Evolutionary conservation across 495 filamentous ascomycete species (phyloP).

Genomic region (Hyaloscypha variabilis): DNA sequence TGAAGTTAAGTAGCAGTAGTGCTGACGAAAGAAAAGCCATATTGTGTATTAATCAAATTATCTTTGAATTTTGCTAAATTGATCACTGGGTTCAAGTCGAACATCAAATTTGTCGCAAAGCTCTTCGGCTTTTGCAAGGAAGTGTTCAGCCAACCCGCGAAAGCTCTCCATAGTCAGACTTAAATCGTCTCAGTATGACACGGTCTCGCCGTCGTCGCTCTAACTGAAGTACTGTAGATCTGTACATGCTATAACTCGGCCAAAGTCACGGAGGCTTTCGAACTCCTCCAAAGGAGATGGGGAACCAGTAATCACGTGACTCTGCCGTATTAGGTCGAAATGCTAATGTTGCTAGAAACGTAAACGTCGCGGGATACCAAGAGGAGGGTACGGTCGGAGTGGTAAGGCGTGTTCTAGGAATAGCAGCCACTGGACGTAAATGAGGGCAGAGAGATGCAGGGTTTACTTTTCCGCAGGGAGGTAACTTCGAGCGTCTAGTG

Average conservation of each 20-base stretch:
- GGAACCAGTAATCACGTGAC: slow-evolving; percentile 12
- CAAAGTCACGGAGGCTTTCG: slow-evolving; percentile 10
- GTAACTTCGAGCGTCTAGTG: slow-evolving; percentile 14
- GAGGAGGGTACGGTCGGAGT: slow-evolving; percentile 13
- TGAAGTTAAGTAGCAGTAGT: no score
- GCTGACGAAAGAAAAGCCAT: slow-evolving; percentile 18
- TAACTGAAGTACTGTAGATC: slow-evolving; percentile 20
- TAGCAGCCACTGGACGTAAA: slow-evolving; percentile 22
- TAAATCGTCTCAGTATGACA: slow-evolving; percentile 3
- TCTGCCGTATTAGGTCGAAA: slow-evolving; percentile 7
- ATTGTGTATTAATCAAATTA: slow-evolving; percentile 7
- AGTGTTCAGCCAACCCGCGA: slow-evolving; percentile 9
- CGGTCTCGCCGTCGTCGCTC: slow-evolving; percentile 17
- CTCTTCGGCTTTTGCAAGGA: slow-evolving; percentile 10
- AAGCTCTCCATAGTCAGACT: slow-evolving; percentile 14
- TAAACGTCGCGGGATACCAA: slow-evolving; percentile 11
- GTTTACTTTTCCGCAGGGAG: slow-evolving; percentile 17
- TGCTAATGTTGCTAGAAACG: slow-evolving; percentile 10
- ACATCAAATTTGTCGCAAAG: slow-evolving; percentile 15
- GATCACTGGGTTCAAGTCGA: neutral
- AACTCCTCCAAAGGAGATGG: slow-evolving; percentile 12
- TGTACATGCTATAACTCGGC: slow-evolving; percentile 12
- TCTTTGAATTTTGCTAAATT: slow-evolving; percentile 14
- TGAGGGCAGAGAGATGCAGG: slow-evolving; percentile 19
- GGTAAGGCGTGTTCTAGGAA: neutral